phyloP scores from a whole-genome alignment of 2,329 filamentous ascomycete species.

The Pezicula radicicola region DNA sequence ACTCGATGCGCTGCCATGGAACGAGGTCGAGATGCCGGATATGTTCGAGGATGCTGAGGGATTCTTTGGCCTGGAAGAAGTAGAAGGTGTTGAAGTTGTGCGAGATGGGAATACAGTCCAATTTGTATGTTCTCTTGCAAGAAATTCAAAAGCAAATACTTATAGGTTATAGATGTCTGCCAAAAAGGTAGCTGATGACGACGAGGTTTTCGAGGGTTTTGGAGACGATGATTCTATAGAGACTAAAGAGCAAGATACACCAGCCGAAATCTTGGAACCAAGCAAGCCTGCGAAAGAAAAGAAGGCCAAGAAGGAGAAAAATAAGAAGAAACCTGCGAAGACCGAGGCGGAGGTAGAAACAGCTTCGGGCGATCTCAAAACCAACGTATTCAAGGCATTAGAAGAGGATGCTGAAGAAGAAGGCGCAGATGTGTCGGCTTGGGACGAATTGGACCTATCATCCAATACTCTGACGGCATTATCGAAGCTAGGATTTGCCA shows the following conservation, averaged over 20 bases:
- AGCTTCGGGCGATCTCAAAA: slow-evolving; percentile 24
- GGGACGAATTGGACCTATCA: slow-evolving; percentile 73
- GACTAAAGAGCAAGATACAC: slow-evolving; percentile 21
- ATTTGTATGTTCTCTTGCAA: slow-evolving; percentile 43
- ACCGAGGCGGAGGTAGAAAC: slow-evolving; percentile 25
- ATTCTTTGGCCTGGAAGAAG: slow-evolving; percentile 87
- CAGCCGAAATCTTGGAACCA: slow-evolving; percentile 22
- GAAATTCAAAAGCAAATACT: slow-evolving; percentile 4
- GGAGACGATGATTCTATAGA: slow-evolving; percentile 42
- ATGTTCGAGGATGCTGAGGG: slow-evolving; percentile 87
- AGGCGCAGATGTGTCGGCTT: slow-evolving; percentile 72
- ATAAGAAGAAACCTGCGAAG: slow-evolving; percentile 25
- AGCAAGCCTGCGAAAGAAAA: slow-evolving; percentile 27
- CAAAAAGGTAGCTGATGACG: slow-evolving; percentile 28
- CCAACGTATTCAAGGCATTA: slow-evolving; percentile 39
- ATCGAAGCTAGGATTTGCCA: slow-evolving; percentile 74
- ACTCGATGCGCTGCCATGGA: slow-evolving; percentile 52
- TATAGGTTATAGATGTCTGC: slow-evolving; percentile 22
- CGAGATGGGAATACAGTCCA: slow-evolving; percentile 56
- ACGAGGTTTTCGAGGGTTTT: slow-evolving; percentile 65
- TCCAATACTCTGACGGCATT: slow-evolving; percentile 69
- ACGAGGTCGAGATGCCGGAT: slow-evolving; percentile 64
- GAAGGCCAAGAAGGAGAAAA: slow-evolving; percentile 22
- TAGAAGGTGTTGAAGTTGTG: slow-evolving; percentile 87
- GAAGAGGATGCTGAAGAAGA: slow-evolving; percentile 51